Base-by-base conservation (phyloP, 257 asterid genomes). In the Jacaranda mimosifolia region DNA sequence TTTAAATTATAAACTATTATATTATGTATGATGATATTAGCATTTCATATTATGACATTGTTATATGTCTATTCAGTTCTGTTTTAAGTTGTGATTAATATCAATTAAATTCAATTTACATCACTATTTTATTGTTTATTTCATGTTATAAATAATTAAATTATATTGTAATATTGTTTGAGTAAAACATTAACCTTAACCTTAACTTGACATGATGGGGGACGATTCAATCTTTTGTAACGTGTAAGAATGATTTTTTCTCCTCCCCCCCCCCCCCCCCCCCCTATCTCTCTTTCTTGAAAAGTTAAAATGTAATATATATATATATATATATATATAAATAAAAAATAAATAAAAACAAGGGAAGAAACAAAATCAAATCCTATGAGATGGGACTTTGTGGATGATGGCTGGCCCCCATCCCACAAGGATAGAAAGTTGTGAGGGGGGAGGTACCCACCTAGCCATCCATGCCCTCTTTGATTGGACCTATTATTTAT, bases 401-500 rank as follows among this genome's bases (percentile, higher is more conserved):
- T 9, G 42, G 19, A 71, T 39, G 35, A 72, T 72, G 64, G 45
- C 39, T 26, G 14, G 66, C 17, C 43, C 43, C 74, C 65, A 2
- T 15, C 45, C 58, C 17, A 21, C 39, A 63, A 48, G 73, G 72
- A 60, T 45, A 68, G 71, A 42, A 9, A 66, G 56, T 39, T 38
- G 42, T 9, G 9, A 42, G 9, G 46, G 9, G 55, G 35, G 74
- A 32, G 38, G 57, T 46, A 49, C 63, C 65, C 57, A 70, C 39
- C 13, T 8, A 40, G 53, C 17, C 48, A 14, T 38, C 49, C 63
- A 70, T 72, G 59, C 73, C 51, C n/a, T n/a, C 11, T 58, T 66
- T 45, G 79, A 72, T 70, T 70, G 70, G 76, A 72, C 75, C 85
- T 60, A 76, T 14, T 5, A 21, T 70, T 62, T 68, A 62, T 70